phyloP scores from a whole-genome alignment of 2,329 filamentous ascomycete genomes.

The Stagonosporopsis chrysanthemi region DNA sequence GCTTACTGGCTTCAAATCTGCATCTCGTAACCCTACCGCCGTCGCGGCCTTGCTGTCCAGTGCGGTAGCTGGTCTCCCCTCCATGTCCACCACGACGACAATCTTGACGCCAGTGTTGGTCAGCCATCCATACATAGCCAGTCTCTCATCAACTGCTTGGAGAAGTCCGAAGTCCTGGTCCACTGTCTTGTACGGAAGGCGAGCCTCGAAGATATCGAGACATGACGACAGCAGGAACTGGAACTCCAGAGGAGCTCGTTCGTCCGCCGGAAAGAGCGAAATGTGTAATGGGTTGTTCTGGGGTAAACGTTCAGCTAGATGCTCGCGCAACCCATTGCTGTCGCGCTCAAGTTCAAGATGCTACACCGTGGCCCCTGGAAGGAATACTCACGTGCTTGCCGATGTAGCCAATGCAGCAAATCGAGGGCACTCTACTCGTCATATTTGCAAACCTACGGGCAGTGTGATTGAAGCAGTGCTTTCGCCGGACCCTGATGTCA shows the following conservation, averaged over 20 bases:
- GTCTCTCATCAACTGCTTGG: constrained; percentile 90
- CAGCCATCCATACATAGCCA: constrained; percentile 94
- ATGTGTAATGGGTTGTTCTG: constrained; percentile 99
- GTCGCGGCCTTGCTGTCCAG: constrained; percentile 47
- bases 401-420: constrained; percentile 92
- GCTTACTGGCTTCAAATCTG: constrained; percentile 83
- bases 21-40: constrained; percentile 76
- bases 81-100: constrained; percentile 89
- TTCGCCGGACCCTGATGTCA: constrained; percentile 9
- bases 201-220: constrained; percentile 92
- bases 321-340: background rate
- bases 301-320: background rate
- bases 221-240: constrained; percentile 89
- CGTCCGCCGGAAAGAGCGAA: constrained; percentile 79
- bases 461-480: background rate
- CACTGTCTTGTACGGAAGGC: constrained; percentile 73
- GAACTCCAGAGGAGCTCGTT: constrained; percentile 84
- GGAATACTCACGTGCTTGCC: constrained; percentile 77
- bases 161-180: constrained; percentile 90
- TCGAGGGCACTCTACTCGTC: constrained; percentile 68
- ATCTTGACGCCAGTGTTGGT: constrained; percentile 95
- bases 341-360: background rate
- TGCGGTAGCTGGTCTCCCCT: constrained; percentile 65
- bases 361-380: background rate
- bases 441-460: constrained; percentile 31